Conservation (phyloP, 768 basidiomycete genomes). For the Coprinellus micaceus region DNA sequence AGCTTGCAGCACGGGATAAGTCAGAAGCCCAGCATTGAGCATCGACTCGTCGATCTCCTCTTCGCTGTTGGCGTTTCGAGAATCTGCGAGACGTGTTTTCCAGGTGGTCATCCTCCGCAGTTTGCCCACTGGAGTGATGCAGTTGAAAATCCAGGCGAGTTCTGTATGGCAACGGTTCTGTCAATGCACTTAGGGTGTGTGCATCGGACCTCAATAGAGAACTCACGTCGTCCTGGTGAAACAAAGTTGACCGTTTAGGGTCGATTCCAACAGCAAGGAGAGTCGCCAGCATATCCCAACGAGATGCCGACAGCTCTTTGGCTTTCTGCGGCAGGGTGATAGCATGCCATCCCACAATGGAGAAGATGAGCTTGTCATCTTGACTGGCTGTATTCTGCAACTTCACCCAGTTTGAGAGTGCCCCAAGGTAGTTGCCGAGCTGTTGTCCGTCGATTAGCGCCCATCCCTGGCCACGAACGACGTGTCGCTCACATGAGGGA, state of each 20-base stretch:
- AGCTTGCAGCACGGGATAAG: constrained; percentile 91
- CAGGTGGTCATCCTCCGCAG: constrained; percentile 92
- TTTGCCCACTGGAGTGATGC: constrained; percentile 77
- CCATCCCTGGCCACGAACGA: background rate
- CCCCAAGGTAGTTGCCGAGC: constrained; percentile 94
- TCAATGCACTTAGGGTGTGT: background rate
- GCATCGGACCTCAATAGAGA: background rate
- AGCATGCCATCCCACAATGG: constrained; percentile 93
- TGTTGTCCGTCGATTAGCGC: constrained; percentile 27
- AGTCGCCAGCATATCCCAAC: constrained; percentile 76
- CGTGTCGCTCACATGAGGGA: constrained; percentile 67
- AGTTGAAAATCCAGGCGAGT: constrained; percentile 86
- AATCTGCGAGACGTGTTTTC: constrained; percentile 83
- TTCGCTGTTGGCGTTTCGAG: constrained; percentile 69
- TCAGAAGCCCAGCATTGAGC: constrained; percentile 82
- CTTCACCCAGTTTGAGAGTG: constrained; percentile 83
- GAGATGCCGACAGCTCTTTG: constrained; percentile 50
- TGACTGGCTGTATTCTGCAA: constrained; percentile 60
- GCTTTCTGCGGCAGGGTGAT: constrained; percentile 90
- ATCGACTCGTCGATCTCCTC: constrained; percentile 78
- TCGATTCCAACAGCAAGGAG: constrained; percentile 85
- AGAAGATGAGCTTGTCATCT: constrained; percentile 70
- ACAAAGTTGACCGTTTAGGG: constrained; percentile 67
- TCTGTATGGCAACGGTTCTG: constrained; percentile 85
- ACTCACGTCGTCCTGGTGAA: constrained; percentile 86